These are phyloP conservation scores for Cadophora luteo-olivacea DNA, from an alignment of 2,329 filamentous ascomycete species.

Conservation along the genomic window DNA sequence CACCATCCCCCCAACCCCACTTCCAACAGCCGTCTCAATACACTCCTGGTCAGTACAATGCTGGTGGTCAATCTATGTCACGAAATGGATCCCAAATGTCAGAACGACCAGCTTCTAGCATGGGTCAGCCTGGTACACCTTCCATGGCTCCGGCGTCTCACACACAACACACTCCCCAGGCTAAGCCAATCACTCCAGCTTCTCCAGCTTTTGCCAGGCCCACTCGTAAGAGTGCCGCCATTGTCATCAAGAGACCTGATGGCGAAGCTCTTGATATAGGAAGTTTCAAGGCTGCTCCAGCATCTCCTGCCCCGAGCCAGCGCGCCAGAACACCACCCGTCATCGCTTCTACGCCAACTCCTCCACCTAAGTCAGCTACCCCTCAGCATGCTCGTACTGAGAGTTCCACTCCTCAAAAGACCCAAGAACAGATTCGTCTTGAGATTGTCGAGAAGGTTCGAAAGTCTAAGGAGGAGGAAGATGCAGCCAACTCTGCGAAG, in stretches of 20 bases:
- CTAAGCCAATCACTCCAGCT: conserved; percentile 52
- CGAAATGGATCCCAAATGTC: conserved; percentile 83
- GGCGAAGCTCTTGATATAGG: conserved; percentile 79
- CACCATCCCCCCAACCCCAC: conserved; percentile 53
- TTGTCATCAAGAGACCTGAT: conserved; percentile 83
- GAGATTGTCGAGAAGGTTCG: conserved; percentile 70
- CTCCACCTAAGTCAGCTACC: conserved; percentile 77
- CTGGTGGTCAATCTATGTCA: conserved; percentile 74
- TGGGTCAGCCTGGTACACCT: conserved; percentile 45
- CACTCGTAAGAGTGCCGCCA: conserved; percentile 69
- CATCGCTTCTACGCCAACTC: conserved; percentile 77
- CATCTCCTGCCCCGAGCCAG: conserved; percentile 59
- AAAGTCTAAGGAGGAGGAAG: conserved; percentile 46
- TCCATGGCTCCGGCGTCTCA: conserved; percentile 41
- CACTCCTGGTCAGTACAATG: conserved; percentile 46
- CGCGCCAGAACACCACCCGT: conserved; percentile 65
- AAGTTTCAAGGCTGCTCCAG: conserved; percentile 69
- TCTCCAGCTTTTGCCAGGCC: conserved; percentile 43
- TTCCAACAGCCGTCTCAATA: conserved; percentile 52
- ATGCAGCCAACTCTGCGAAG: conserved; percentile 46
- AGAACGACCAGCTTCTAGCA: conserved; percentile 59
- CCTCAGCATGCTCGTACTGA: conserved; percentile 73
- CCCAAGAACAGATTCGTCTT: conserved; percentile 79
- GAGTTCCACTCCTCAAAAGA: conserved; percentile 68
- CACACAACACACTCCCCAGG: conserved; percentile 65